Base-by-base conservation (phyloP, 1,284 basidiomycete species). In the Wolfiporia cocos region DNA sequence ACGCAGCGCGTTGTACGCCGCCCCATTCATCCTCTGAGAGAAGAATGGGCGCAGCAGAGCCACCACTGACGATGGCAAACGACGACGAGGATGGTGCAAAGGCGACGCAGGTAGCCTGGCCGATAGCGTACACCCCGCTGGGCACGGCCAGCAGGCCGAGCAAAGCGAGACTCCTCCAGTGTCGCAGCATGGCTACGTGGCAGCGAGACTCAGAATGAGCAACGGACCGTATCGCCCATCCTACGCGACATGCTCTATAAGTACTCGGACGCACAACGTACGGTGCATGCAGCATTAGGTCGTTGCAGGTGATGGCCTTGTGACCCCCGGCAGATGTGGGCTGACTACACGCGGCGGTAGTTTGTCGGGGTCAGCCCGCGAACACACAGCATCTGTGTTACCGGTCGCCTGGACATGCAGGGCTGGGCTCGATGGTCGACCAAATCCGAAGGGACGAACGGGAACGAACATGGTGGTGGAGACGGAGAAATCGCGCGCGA, bases 1-100 rank as follows among this genome's bases (percentile, higher is more conserved):
- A 54, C 3, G 76, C 79, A 3, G 79, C 78, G 17, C 76, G 69
- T 39, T 82, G 81, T 2, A 86, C 77, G 24, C 76, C 76, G 19
- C 74, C 73, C 75, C 76, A 82, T 35, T 84, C 79, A 43, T 78
- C 74, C 0, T 66, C 51, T 12, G 76, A 73, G 23, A 75, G 59
- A 24, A 77, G 59, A 23, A 83, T 66, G 1, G 74, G 70, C 4
- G 74, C 62, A 1, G 71, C 76, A 19, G 59, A 60, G 37, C 68
- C 65, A 24, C 65, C 63, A 44, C 55, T 61, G 34, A 75, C 74
- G 44, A 78, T 58, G 10, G 71, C 37, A 46, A 66, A 65, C 4
- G 63, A 49, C 63, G 69, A 43, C 1, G 54, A 43, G 12, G 57
- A 51, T 7, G 51, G 49, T 19, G 51, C 41, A 51, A 66, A 63